Evolutionary conservation across 2,329 filamentous ascomycete genomes (phyloP), one percentile per base, ranked within the genome.

Genomic region (Lecanicillium sp.): DNA sequence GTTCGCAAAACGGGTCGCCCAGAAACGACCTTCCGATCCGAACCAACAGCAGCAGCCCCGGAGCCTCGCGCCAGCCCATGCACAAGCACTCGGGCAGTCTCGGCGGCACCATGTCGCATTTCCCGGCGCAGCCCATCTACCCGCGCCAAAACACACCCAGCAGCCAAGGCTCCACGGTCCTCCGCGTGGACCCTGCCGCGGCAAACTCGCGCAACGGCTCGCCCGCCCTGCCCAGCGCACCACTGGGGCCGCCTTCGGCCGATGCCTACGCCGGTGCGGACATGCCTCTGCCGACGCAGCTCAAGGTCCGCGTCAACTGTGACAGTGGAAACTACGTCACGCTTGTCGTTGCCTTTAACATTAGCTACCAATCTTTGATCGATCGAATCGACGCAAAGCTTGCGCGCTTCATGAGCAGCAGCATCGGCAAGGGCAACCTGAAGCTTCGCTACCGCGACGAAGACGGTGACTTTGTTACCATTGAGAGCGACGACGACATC

Each of bases 321-420:
- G 88, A 93, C 51, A 71, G 67, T 38, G 86, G 86, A 39, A 93
- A 90, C 61, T 94, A 94, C 57, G 86, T 96, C 51, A 96, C 91
- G 1, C 77, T 98, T n/a, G 91, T 98, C 10, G 94, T 95, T 35
- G 87, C 89, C 26, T 94, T 89, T 67, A 95, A 94, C 63, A 97
- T 97, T 59, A 86, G 88, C 33, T 97, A 94, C 67, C 88, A 93
- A 56, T 93, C 88, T 20, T 75, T 98, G 48, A 90, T 93, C 54
- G 93, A 97, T 62, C 86, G 93, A 10, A 96, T 98, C 58, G 93
- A 98, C 61, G 89, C 90, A 23, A 98, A 98, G 66, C 79, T 98
- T 50, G 86, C 86, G 51, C 83, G 88, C 48, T 90, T 90, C 58
- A 95, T 89, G 17, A 84, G 78, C 57, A 86, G 87, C 62, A 90